phyloP scores from a whole-genome alignment of 1,139 yeast genomes.

The Blastobotrys aristatus region DNA sequence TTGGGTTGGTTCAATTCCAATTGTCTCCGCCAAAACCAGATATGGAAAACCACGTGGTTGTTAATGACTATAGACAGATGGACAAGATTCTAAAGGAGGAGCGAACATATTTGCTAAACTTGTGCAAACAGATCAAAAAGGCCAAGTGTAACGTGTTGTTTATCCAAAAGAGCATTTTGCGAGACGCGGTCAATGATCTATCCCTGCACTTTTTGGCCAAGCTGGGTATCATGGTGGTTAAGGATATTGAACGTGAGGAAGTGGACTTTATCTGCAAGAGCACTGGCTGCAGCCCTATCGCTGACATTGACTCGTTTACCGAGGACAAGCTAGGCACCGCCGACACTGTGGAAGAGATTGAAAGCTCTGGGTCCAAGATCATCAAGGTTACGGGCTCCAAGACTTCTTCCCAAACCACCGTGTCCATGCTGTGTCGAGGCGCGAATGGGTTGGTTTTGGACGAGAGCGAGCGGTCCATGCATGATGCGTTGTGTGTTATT shows the following conservation, averaged over 20 bases:
- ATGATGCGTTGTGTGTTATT: conserved; percentile 94
- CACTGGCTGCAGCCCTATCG: conserved; percentile 91
- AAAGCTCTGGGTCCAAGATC: conserved; percentile 87
- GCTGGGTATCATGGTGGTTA: conserved; percentile 87
- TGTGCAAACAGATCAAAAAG: conserved; percentile 93
- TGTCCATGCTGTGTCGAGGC: conserved; percentile 89
- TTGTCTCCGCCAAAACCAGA: conserved; percentile 98
- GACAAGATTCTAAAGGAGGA: conserved; percentile 97
- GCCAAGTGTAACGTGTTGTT: conserved; percentile 92
- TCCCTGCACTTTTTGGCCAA: conserved; percentile 92
- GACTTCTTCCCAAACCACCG: conserved; percentile 56
- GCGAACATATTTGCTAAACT: conserved; percentile 87
- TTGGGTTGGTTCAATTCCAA: conserved; percentile 92
- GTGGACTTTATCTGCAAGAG: conserved; percentile 89
- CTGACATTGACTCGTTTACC: conserved; percentile 86
- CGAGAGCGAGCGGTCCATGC: conserved; percentile 94
- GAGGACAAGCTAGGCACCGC: conserved; percentile 93
- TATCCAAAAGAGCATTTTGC: conserved; percentile 87
- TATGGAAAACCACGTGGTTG: conserved; percentile 95
- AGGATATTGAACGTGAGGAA: conserved; percentile 95
- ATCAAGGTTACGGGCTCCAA: conserved; percentile 89
- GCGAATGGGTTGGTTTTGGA: conserved; percentile 86
- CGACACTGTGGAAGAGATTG: conserved; percentile 87
- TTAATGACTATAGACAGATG: conserved; percentile 97
- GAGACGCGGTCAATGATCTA: conserved; percentile 97